Percentiles rank a stretch among this genome's conserved stretches.
Evolutionary conservation across 441 rosid genomes (phyloP).

Genomic region (Codiaeum variegatum): DNA sequence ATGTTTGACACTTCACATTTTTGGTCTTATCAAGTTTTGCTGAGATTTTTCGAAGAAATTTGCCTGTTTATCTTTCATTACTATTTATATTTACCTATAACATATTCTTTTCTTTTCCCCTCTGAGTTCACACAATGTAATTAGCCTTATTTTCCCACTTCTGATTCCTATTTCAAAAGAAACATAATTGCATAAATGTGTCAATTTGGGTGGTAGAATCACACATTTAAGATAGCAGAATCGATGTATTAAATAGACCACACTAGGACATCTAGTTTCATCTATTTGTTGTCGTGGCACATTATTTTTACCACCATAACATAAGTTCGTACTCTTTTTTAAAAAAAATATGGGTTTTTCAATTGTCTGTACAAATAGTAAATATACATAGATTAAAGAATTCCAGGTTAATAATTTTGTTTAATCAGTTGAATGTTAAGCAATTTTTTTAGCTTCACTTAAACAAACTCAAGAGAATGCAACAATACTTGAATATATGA

Average conservation of each 20-base stretch:
- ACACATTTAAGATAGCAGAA: background rate
- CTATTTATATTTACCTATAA: background rate
- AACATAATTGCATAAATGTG: too few relatives aligned
- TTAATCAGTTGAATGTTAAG: background rate
- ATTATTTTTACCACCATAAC: background rate
- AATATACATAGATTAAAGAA: background rate
- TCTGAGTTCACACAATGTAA: background rate
- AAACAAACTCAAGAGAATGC: background rate
- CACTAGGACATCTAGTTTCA: too few relatives aligned
- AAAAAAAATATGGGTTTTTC: background rate
- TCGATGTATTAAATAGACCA: background rate
- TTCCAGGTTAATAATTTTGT: background rate
- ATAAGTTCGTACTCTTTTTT: background rate
- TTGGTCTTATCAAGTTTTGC: background rate
- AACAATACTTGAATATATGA: slow-evolving; percentile 8
- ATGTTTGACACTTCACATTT: background rate
- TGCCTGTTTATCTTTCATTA: background rate
- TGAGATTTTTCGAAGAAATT: background rate
- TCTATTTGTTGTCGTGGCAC: slow-evolving; percentile 10
- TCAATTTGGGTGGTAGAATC: background rate
- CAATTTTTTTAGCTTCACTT: background rate
- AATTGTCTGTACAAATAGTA: background rate
- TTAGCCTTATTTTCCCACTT: background rate
- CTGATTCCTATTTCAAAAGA: background rate
- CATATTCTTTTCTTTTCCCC: background rate